Conservation (phyloP, 495 filamentous ascomycete species). For the Bombardia bombarda region DNA sequence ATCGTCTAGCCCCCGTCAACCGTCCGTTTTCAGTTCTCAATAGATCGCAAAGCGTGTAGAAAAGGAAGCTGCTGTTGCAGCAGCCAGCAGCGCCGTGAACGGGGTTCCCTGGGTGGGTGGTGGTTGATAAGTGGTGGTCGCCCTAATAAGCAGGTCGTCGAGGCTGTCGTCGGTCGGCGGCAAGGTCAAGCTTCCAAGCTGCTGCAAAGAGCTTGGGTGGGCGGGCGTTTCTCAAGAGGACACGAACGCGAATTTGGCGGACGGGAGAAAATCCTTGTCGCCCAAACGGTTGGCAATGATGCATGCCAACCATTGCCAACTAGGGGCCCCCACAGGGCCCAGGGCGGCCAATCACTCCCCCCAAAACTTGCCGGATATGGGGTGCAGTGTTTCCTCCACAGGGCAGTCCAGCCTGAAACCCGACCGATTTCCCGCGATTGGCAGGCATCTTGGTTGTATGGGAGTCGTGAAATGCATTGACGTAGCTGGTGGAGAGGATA, state of each 20-base stretch:
- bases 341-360: slow-evolving; percentile 10
- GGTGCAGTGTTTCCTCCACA: neutral
- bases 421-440: neutral
- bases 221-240: slow-evolving; percentile 19
- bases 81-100: neutral
- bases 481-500: too few relatives aligned
- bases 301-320: slow-evolving; percentile 4
- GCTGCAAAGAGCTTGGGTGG: neutral
- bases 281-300: slow-evolving; percentile 5
- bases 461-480: too few relatives aligned
- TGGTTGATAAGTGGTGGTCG: neutral
- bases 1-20: neutral
- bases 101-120: neutral
- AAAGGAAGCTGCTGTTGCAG: neutral
- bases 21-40: neutral
- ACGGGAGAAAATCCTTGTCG: slow-evolving; percentile 10
- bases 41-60: neutral
- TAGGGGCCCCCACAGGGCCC: neutral
- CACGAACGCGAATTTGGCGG: slow-evolving; percentile 29
- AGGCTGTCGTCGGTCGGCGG: neutral
- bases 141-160: neutral
- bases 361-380: neutral
- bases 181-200: neutral
- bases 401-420: slow-evolving; percentile 9
- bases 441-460: neutral